Evolutionary conservation across 345 rosid species (phyloP).

Genomic region (Ceriops tagal): DNA sequence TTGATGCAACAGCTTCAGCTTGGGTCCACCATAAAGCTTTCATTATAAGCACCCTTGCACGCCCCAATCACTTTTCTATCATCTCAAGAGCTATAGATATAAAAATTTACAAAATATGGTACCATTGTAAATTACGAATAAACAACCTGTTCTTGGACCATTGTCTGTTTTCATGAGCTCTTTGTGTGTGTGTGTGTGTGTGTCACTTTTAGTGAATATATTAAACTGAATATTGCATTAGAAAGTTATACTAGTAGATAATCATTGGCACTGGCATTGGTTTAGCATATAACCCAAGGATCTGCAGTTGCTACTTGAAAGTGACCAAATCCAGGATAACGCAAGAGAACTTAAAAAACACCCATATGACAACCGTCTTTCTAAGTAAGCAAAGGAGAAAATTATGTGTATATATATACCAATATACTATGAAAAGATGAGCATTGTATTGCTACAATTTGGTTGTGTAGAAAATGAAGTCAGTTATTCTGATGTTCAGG

Average conservation of each 20-base stretch:
- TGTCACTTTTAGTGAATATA: not conserved
- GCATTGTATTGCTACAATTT: too few relatives aligned
- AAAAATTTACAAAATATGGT: not conserved
- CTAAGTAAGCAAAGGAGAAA: too few relatives aligned
- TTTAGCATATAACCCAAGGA: not conserved
- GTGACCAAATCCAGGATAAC: not conserved
- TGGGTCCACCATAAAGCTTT: constrained; percentile 17
- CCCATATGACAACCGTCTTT: too few relatives aligned
- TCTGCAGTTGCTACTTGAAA: not conserved
- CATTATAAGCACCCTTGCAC: not conserved
- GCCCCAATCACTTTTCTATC: not conserved
- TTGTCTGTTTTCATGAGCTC: too few relatives aligned
- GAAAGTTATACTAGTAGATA: too few relatives aligned
- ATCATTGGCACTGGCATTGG: too few relatives aligned
- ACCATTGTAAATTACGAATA: not conserved
- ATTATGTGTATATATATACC: too few relatives aligned
- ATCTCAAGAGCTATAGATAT: not conserved
- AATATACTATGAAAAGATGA: too few relatives aligned
- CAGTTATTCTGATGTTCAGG: too few relatives aligned
- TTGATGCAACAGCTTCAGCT: not conserved
- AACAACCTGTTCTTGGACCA: not conserved
- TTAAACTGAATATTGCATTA: not conserved
- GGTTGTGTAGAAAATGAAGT: too few relatives aligned
- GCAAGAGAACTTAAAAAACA: not conserved
- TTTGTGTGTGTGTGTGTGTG: not conserved